Percentiles rank a stretch among this genome's conserved stretches.
phyloP scores from a whole-genome alignment of 768 basidiomycete species.

The Boletus pseudo-olivaceus region DNA sequence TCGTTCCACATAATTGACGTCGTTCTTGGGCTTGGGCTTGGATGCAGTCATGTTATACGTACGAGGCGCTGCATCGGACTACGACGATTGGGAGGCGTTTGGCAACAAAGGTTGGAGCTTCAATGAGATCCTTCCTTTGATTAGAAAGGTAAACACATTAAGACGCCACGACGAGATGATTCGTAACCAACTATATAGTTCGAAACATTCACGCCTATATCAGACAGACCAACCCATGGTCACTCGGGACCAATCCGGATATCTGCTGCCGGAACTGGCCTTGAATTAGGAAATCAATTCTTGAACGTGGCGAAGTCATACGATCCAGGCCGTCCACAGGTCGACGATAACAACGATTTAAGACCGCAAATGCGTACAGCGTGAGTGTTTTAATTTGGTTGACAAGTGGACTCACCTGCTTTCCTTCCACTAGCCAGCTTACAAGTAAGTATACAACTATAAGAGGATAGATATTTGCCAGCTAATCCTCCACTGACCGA shows the following conservation, averaged over 20 bases:
- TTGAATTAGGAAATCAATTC: conserved; percentile 37
- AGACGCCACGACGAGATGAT: not conserved
- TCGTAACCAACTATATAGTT: conserved; percentile 44
- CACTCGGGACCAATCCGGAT: conserved; percentile 32
- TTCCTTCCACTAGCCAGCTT: conserved; percentile 8
- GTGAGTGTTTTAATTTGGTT: conserved; percentile 10
- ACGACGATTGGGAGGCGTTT: conserved; percentile 54
- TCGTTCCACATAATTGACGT: too few relatives aligned
- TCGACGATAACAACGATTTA: conserved; percentile 50
- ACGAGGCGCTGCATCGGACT: conserved; percentile 59
- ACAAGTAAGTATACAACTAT: conserved; percentile 10
- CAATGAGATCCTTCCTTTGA: conserved; percentile 50
- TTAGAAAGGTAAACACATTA: conserved; percentile 46
- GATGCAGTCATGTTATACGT: conserved; percentile 47
- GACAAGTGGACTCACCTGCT: not conserved
- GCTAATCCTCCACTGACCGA: not conserved
- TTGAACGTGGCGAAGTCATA: conserved; percentile 43
- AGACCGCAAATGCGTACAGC: conserved; percentile 22
- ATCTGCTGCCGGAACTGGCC: conserved; percentile 4
- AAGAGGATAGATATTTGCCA: fast-evolving
- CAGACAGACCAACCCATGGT: conserved; percentile 36
- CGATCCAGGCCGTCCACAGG: conserved; percentile 43
- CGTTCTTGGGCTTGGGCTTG: not conserved
- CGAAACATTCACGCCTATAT: conserved; percentile 34
- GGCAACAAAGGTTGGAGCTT: conserved; percentile 63